Percentiles rank a stretch among this genome's conserved stretches.
Evolutionary conservation across 805 yeast species (phyloP).

Genomic region (Soucietia sequanensis): DNA sequence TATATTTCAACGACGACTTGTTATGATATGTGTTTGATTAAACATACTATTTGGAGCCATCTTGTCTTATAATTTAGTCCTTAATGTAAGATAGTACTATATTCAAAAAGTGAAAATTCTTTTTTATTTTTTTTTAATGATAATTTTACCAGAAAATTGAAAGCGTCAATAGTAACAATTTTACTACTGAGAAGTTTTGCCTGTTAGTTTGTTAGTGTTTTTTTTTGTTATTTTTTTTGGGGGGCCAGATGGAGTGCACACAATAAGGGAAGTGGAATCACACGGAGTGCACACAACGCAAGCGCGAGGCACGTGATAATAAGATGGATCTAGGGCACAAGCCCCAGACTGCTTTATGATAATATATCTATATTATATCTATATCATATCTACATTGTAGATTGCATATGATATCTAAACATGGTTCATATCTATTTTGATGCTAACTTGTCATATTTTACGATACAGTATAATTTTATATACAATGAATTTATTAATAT

Average conservation of each 20-base stretch:
- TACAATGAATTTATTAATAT: constrained; percentile 1
- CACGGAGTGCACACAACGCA: not conserved
- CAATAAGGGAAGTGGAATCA: not conserved
- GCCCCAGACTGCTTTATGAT: too few relatives aligned
- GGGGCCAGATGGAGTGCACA: not conserved
- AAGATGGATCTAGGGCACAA: constrained; percentile 4
- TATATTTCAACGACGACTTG: too few relatives aligned
- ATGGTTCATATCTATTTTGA: too few relatives aligned
- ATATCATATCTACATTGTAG: too few relatives aligned
- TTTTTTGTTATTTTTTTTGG: not conserved
- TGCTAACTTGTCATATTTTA: not conserved
- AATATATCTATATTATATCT: too few relatives aligned
- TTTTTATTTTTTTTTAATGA: too few relatives aligned
- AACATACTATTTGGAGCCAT: constrained; percentile 27
- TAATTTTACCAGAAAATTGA: too few relatives aligned
- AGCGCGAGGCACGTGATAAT: too few relatives aligned
- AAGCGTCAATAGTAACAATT: too few relatives aligned
- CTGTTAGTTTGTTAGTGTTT: not conserved
- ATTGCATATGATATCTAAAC: constrained; percentile 4
- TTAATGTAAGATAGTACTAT: too few relatives aligned
- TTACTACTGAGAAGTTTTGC: not conserved
- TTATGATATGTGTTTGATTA: too few relatives aligned
- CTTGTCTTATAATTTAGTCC: constrained; percentile 15
- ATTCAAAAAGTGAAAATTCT: constrained; percentile 2
- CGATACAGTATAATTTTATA: not conserved